Base-by-base conservation (phyloP, 73 alveolate genomes). In the Blepharisma stoltei region DNA sequence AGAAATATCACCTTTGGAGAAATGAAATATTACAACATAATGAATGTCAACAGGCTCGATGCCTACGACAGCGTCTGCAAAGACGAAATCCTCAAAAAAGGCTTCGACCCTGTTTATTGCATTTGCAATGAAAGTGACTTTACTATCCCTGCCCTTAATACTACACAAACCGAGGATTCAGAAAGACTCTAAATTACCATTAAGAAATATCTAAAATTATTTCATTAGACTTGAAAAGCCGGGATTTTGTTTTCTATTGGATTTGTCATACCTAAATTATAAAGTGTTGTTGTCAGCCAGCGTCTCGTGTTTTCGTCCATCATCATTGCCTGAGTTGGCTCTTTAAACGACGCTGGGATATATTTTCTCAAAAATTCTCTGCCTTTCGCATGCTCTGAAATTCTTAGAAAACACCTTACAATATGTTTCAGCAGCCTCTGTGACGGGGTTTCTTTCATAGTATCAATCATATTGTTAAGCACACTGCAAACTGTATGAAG, bases 401-500 rank as follows among this genome's bases (percentile, higher is more conserved):
- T 82, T 78, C 99, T 86, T 53, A 82, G 54, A 87, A 95, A 97
- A 82, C 99, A 96, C 69, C 98, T 88, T 9, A 93, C 90, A 43
- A 95, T 95, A 81, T 94, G 99, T 79, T 94, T 93, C 43, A 97
- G 89, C 38, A 97, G 89, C 77, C 99, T 94, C 43, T 83, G 76
- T 54, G 96, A 90, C 32, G 99, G 98, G 9, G 81, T 80, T 80
- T 86, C 84, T 66, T 67, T 81, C 78, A 93, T 71, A 18, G 82
- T 81, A 14, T 87, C 90, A 41, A 97, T 96, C 99, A 97, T 97
- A 53, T 85, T 91, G 54, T 92, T 77, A 66, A 97, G 88, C 53
- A 96, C 99, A 25, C 95, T 84, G 53, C 92, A 77, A 43, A 96
- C 98, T 6, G 99, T 98, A 83, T 85, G 93, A 86, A 97, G 95